Evolutionary conservation across 2,329 filamentous ascomycete genomes (phyloP), one percentile per base, ranked within the genome.

Genomic region (Phialocephala sp.): DNA sequence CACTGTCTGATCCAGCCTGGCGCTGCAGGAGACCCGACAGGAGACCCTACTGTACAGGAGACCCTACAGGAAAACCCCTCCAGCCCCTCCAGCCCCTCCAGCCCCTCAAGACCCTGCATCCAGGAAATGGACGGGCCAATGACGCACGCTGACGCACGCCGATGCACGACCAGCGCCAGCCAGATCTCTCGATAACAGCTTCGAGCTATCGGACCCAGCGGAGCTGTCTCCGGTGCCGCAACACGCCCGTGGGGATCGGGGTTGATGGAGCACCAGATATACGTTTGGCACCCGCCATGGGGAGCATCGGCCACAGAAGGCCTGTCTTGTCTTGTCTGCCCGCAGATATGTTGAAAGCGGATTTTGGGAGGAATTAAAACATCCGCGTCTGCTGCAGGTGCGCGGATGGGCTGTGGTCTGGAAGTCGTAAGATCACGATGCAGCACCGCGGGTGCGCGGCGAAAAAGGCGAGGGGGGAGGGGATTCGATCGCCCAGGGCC

Each of bases 61-160:
- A n/a, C n/a, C n/a, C n/a, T n/a, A n/a, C n/a, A n/a, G n/a, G n/a
- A n/a, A n/a, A n/a, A n/a, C n/a, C n/a, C n/a, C n/a, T n/a, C n/a
- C n/a, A n/a, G n/a, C n/a, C n/a, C n/a, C n/a, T n/a, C n/a, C n/a
- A n/a, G n/a, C n/a, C n/a, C n/a, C n/a, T n/a, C n/a, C n/a, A n/a
- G n/a, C n/a, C n/a, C n/a, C 36, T n/a, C n/a, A 43, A 43, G 43
- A 47, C 43, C 43, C 43, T 47, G 45, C 45, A 22, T 50, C 45
- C 24, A 24, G 45, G 6, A 14, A n/a, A 12, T 41, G 37, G 12
- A 41, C 37, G 2, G 4, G 37, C 15, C 12, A 12, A 18, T 18
- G 4, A 18, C n/a, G 37, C 37, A 18, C 2, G 4, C 2, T 8
- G 37, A 12, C 37, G 4, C 11, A 41, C 12, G 11, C 4, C 37